phyloP scores from a whole-genome alignment of 225 moss, liverwort and hornwort species.

The Lunularia cruciata region DNA sequence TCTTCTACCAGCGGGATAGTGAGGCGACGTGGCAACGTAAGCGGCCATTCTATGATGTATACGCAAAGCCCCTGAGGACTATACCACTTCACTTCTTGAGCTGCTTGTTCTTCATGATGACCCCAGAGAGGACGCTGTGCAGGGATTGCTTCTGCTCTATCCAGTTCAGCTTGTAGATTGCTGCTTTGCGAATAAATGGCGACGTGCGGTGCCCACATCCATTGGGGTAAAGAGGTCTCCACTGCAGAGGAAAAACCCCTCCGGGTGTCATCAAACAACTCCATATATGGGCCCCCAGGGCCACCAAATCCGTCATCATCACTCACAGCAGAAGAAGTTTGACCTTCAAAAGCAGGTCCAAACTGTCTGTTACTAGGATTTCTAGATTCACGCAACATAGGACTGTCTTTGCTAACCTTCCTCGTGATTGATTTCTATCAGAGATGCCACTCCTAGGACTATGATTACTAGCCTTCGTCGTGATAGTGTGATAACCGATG shows the following conservation, averaged over 20 bases:
- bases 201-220: constrained; percentile 97
- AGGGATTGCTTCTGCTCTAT: constrained; percentile 14
- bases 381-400: neutral
- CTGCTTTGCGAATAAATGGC: constrained; percentile 91
- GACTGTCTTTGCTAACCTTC: too few species aligned
- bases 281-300: constrained; percentile 31
- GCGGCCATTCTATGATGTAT: constrained; percentile 62
- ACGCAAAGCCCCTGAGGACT: constrained; percentile 51
- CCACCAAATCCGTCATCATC: constrained; percentile 37
- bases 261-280: constrained; percentile 55
- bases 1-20: constrained; percentile 82
- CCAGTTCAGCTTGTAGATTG: constrained; percentile 20
- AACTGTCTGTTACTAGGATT: constrained; percentile 21
- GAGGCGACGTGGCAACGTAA: constrained; percentile 78
- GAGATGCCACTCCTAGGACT: too few species aligned
- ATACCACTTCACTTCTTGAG: constrained; percentile 36
- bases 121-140: constrained; percentile 81
- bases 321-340: constrained; percentile 21
- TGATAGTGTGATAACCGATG: too few species aligned
- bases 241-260: constrained; percentile 55
- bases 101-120: constrained; percentile 73
- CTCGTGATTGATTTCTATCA: too few species aligned
- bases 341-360: constrained; percentile 35
- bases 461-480: too few species aligned
- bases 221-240: constrained; percentile 79